A percentile compares a stretch with the other conserved stretches of the same genome.
phyloP scores from a whole-genome alignment of 208 protist genomes.

The Balamuthia mandrillaris region DNA sequence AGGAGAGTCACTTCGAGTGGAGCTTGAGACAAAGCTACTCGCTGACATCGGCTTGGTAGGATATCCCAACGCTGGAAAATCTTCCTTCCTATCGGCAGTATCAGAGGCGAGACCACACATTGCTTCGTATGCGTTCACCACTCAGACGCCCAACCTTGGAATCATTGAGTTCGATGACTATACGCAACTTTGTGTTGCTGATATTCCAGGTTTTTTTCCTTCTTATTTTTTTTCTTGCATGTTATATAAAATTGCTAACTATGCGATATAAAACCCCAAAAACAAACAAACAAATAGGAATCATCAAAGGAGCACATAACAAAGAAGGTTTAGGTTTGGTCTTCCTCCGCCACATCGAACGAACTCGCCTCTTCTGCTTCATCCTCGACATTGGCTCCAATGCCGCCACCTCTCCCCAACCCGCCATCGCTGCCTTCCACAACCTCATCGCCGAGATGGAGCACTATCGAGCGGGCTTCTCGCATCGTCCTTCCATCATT shows the following conservation, averaged over 20 bases:
- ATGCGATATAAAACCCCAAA: too few species aligned
- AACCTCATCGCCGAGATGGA: conserved; percentile 48
- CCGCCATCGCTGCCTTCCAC: conserved; percentile 50
- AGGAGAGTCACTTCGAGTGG: conserved; percentile 27
- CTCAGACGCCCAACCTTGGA: conserved; percentile 66
- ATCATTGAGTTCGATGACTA: conserved; percentile 40
- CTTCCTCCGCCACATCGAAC: conserved; percentile 75
- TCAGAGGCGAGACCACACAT: conserved; percentile 59
- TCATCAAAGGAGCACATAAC: conserved; percentile 67
- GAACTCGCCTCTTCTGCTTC: conserved; percentile 59
- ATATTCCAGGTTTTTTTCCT: too few species aligned
- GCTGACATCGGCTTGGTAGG: conserved; percentile 75
- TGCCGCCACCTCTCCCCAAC: background rate
- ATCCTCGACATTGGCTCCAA: conserved; percentile 51
- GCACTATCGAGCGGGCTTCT: conserved; percentile 43
- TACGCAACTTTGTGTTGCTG: background rate
- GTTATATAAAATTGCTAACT: too few species aligned
- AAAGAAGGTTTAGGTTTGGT: conserved; percentile 65
- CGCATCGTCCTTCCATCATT: conserved; percentile 50
- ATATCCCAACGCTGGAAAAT: conserved; percentile 73
- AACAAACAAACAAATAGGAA: too few species aligned
- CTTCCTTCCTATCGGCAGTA: conserved; percentile 42
- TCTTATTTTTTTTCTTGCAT: too few species aligned
- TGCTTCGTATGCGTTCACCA: conserved; percentile 70
- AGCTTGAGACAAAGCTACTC: conserved; percentile 70